Base-by-base conservation (phyloP, 148 eudicot species). In the Rhododendron griersonianum region DNA sequence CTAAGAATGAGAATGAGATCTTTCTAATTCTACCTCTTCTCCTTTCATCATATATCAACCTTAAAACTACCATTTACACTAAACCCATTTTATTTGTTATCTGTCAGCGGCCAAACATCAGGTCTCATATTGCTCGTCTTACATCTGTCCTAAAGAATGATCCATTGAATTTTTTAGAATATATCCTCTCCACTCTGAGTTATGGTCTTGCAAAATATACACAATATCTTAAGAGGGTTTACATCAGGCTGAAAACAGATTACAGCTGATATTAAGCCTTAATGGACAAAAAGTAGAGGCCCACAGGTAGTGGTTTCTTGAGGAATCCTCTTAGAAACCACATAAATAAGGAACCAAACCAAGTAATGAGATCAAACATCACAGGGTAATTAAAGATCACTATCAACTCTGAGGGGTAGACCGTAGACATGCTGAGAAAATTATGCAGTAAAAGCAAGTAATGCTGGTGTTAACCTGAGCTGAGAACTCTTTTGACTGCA, bases 401-500 rank as follows among this genome's bases (percentile, higher is more conserved):
- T 30, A 48, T 11, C 15, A 51, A 47, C 35, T 23, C 7, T 11
- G 18, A 30, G 4, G 23, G 50, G 39, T 53, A 28, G 59, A 74
- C 28, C 9, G 25, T 57, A 57, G 63, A 81, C 7, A 80, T 59
- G 76, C 33, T 15, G 37, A 45, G n/a, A 28, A 71, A 11, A 57
- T 55, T 39, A 16, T 6, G 25, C 50, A 65, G 21, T 57, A 11
- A 16, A 67, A 77, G 57, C 37, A 83, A 84, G 14, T 47, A 28
- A n/a, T 16, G 59, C 39, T 18, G 9, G 59, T 83, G 50, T 65
- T 85, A 85, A 98, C 99, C 99, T 98, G 99, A 73, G 96, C 98
- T 51, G 98, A 95, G 83, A 98, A 98, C 88, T 93, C 99, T 88
- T 97, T 97, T 14, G 99, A 98, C 86, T 98, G 99, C 83, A 98